These are phyloP conservation scores for Zygoascus flipseniorum DNA, from an alignment of 805 yeast species.

Conservation along the genomic window DNA sequence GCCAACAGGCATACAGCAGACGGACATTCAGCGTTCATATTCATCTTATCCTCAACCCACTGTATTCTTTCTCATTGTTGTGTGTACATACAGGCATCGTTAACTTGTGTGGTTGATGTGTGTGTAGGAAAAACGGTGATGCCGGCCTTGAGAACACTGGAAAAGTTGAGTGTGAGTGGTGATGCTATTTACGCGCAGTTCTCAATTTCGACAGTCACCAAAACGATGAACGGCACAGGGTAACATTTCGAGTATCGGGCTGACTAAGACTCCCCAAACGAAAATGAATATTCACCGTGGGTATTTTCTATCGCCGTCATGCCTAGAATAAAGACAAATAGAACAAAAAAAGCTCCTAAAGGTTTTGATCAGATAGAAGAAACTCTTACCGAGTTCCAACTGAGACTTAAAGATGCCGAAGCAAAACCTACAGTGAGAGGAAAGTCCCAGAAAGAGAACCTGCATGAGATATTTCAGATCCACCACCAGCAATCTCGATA, in stretches of 20 bases:
- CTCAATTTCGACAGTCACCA: background rate
- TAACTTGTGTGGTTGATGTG: background rate
- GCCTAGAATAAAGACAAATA: slow-evolving; percentile 38
- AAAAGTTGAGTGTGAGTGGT: background rate
- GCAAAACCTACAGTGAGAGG: slow-evolving; percentile 31
- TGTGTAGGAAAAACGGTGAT: background rate
- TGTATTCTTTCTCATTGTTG: background rate
- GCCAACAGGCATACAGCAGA: no score
- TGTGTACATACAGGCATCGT: slow-evolving; percentile 6
- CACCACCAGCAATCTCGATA: slow-evolving; percentile 71
- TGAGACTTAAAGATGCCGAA: slow-evolving; percentile 48
- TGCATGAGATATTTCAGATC: slow-evolving; percentile 65
- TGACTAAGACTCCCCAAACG: background rate
- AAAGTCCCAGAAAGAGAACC: slow-evolving; percentile 42
- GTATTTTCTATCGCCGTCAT: slow-evolving; percentile 20
- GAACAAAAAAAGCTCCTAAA: slow-evolving; percentile 54
- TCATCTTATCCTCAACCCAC: background rate
- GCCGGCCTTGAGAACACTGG: background rate
- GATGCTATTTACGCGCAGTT: background rate
- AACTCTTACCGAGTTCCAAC: slow-evolving; percentile 51
- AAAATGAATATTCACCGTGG: background rate
- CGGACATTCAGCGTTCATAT: no score
- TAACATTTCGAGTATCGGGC: background rate
- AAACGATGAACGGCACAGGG: background rate
- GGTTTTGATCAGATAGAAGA: slow-evolving; percentile 66